phyloP scores from a whole-genome alignment of 768 basidiomycete genomes.

The Suillus decipiens region DNA sequence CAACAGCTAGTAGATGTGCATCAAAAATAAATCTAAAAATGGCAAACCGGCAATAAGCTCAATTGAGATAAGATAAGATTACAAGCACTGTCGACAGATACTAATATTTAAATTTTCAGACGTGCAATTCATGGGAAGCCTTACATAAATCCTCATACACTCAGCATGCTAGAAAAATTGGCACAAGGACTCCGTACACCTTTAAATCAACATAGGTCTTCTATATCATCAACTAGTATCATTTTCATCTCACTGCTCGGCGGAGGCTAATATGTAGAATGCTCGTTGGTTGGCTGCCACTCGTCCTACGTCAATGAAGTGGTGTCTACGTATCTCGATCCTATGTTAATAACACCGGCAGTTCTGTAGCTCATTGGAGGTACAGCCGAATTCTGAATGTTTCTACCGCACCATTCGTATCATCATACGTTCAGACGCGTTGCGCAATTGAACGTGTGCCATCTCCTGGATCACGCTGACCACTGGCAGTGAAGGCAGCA shows the following conservation, averaged over 20 bases:
- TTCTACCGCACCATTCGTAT: too few relatives aligned
- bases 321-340: neutral
- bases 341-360: neutral
- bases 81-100: neutral
- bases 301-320: neutral
- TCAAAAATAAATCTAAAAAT: conserved; percentile 1
- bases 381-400: too few relatives aligned
- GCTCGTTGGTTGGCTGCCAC: too few relatives aligned
- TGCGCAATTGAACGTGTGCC: too few relatives aligned
- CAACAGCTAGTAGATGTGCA: too few relatives aligned
- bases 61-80: conserved; percentile 3
- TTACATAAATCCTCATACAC: too few relatives aligned
- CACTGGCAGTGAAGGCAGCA: too few relatives aligned
- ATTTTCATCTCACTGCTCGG: neutral
- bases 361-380: neutral
- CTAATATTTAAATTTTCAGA: neutral
- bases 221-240: neutral
- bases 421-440: too few relatives aligned
- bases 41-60: neutral
- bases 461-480: too few relatives aligned
- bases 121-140: too few relatives aligned
- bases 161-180: neutral
- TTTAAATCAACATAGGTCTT: neutral
- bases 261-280: too few relatives aligned
- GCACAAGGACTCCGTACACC: neutral